Base-by-base conservation (phyloP, 2,329 filamentous ascomycete genomes). In the Fusarium sacchari region DNA sequence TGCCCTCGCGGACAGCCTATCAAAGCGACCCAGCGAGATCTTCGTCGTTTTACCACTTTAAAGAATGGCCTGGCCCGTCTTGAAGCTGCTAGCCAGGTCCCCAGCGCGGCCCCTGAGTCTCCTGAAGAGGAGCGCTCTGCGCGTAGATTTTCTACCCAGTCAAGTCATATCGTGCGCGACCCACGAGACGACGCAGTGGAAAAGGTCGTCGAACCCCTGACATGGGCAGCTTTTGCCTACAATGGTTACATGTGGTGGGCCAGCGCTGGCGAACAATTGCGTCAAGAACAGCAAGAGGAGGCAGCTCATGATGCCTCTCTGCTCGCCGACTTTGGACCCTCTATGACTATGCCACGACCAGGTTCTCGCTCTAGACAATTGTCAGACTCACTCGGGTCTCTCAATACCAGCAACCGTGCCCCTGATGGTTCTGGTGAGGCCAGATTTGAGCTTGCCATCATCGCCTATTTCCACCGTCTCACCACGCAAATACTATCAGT, bases 221-320 rank as follows among this genome's bases (percentile, higher is more conserved):
- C 88, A 46, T 93, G 91, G 94, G 87, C 92, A 2, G 90, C 92
- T 3, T 88, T 96, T 32, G 94, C 94, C 10, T 96, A 96, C 82
- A 90, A 89, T 61, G 91, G 92, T 30, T 95, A 96, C 84, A 94
- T 96, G 88, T 96, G 94, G 94, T 96, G 94, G 94, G 93, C 94
- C 5, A 94, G 92, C 22, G 93, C 94, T 0, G 94, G 93, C 65
- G 94, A 96, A 82, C 89, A 92, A 80, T 84, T 88, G 13, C 86
- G 88, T 24, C 86, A 88, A 56, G 88, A 90, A 59, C 88, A 91
- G 71, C 86, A 88, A 26, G 90, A 92, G 73, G 89, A 90, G 75
- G 80, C 83, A 55, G 86, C 84, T 50, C 85, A 84, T 50, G 90
- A 92, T 76, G 84, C 86, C 13, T 81, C 86, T 6, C 85, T 92